These are phyloP conservation scores for Niveomyces coronatus DNA, from an alignment of 2,329 filamentous ascomycete species.

Conservation along the genomic window DNA sequence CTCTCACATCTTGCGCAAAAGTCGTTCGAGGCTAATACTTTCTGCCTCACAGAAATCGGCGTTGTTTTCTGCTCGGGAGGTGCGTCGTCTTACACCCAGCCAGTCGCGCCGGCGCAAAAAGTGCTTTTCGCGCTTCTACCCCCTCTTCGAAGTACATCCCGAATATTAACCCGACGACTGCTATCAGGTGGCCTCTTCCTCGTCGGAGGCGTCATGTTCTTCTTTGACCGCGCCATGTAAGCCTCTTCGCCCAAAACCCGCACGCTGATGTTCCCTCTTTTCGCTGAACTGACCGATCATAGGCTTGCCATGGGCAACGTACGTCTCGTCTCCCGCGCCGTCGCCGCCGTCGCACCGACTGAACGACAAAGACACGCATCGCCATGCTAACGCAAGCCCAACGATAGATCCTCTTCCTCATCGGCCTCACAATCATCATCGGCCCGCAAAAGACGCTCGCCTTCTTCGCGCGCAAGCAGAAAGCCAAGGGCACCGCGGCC, in stretches of 20 bases:
- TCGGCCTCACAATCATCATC: slow-evolving; percentile 93
- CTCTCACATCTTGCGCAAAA: too few species aligned
- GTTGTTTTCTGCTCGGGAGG: slow-evolving; percentile 96
- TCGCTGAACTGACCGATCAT: slow-evolving; percentile 11
- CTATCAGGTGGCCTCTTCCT: slow-evolving; percentile 94
- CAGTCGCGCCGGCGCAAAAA: slow-evolving; percentile 14
- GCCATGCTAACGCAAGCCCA: slow-evolving; percentile 7
- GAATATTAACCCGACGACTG: too few species aligned
- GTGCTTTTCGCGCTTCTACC: slow-evolving; percentile 12
- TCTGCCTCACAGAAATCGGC: slow-evolving; percentile 79
- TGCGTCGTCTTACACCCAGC: slow-evolving; percentile 41
- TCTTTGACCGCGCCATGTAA: slow-evolving; percentile 94
- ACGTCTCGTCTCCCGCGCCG: slow-evolving; percentile 21
- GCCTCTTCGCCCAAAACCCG: slow-evolving; percentile 27
- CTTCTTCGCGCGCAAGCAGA: slow-evolving; percentile 92
- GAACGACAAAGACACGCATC: slow-evolving; percentile 1
- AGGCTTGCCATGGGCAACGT: slow-evolving; percentile 98
- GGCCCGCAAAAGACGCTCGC: slow-evolving; percentile 79
- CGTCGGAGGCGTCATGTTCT: slow-evolving; percentile 85
- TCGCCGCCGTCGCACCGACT: slow-evolving; percentile 8
- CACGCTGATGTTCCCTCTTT: neutral
- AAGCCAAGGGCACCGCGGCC: slow-evolving; percentile 80
- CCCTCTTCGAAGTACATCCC: too few species aligned
- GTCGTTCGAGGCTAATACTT: slow-evolving; percentile 25
- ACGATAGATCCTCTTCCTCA: slow-evolving; percentile 83